phyloP scores from a whole-genome alignment of 257 asterid species.

The Solanum bulbocastanum region DNA sequence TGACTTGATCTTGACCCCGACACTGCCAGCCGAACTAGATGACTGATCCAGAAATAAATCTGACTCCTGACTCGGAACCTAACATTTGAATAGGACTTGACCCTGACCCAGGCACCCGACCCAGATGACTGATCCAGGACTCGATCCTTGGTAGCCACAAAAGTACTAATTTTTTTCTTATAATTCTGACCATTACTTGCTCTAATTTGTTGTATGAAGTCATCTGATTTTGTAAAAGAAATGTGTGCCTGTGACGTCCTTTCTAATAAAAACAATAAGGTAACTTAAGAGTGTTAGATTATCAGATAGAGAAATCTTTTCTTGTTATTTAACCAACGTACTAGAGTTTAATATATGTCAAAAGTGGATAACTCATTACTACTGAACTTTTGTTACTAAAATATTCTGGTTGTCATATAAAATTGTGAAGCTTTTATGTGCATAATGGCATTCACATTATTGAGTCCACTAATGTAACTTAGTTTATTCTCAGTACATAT shows the following conservation, averaged over 20 bases:
- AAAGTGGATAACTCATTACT: background rate
- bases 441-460: background rate
- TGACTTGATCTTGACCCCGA: no score
- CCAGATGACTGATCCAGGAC: background rate
- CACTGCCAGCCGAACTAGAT: no score
- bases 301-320: no score
- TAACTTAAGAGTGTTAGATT: no score
- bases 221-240: background rate
- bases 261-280: no score
- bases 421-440: background rate
- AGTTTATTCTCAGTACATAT: background rate
- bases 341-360: background rate
- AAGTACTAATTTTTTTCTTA: background rate
- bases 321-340: background rate
- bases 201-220: background rate
- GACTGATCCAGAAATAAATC: no score
- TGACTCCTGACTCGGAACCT: no score
- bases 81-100: background rate
- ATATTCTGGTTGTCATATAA: background rate
- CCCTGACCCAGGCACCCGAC: background rate
- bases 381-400: background rate
- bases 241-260: no score
- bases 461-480: background rate
- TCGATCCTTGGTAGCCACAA: background rate
- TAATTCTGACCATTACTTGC: background rate